A percentile compares a stretch with the other conserved stretches of the same genome.
Conservation (phyloP, 1,284 basidiomycete genomes). For the Volvariella volvacea region DNA sequence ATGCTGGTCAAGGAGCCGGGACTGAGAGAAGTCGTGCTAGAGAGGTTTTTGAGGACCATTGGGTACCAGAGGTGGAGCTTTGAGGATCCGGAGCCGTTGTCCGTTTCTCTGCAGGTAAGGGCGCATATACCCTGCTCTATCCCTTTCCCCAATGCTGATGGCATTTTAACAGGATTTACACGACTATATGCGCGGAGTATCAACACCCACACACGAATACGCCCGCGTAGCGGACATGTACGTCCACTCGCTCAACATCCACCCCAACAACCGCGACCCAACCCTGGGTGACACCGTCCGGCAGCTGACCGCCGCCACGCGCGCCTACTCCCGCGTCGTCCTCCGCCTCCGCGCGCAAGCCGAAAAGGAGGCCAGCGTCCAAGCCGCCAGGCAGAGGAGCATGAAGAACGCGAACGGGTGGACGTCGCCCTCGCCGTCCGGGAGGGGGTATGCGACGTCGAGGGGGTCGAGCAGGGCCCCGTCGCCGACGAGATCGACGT, state of each 20-base stretch:
- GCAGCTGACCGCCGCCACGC: slow-evolving; percentile 47
- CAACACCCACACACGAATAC: slow-evolving; percentile 66
- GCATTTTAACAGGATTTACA: slow-evolving; percentile 51
- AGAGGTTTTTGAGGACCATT: slow-evolving; percentile 58
- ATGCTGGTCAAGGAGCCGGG: slow-evolving; percentile 40
- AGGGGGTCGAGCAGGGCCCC: slow-evolving; percentile 54
- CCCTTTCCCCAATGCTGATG: slow-evolving; percentile 2
- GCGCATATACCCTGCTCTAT: slow-evolving; percentile 7
- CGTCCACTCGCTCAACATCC: slow-evolving; percentile 36
- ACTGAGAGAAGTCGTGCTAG: slow-evolving; percentile 56
- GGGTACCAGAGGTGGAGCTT: slow-evolving; percentile 65
- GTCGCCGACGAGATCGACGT: slow-evolving; percentile 49
- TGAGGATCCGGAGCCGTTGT: slow-evolving; percentile 50
- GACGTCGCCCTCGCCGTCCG: slow-evolving; percentile 11
- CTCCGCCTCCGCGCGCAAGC: slow-evolving; percentile 69
- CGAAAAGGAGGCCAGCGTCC: slow-evolving; percentile 37
- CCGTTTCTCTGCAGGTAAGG: slow-evolving; percentile 52
- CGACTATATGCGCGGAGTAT: slow-evolving; percentile 72
- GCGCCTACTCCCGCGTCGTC: slow-evolving; percentile 70
- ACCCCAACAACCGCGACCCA: slow-evolving; percentile 31
- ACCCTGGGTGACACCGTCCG: slow-evolving; percentile 33
- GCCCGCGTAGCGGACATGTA: slow-evolving; percentile 49
- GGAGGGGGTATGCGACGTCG: slow-evolving; percentile 14
- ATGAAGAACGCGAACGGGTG: background rate
- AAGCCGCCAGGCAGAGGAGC: background rate